phyloP scores from a whole-genome alignment of 768 basidiomycete species.

The Epithele typhae region DNA sequence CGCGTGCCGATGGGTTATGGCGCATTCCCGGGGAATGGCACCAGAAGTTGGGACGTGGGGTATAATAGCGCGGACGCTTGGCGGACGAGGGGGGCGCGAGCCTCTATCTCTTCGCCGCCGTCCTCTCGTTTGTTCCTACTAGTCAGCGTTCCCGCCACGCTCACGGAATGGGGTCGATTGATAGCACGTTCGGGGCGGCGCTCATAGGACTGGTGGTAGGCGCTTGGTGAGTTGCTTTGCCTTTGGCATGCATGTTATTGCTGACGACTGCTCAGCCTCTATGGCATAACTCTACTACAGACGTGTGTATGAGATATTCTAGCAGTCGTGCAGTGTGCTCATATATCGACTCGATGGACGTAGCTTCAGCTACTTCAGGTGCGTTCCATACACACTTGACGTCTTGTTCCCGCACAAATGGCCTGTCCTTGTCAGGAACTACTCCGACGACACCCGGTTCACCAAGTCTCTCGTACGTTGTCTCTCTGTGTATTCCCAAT shows the following conservation, averaged over 20 bases:
- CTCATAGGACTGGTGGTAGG: conserved; percentile 42
- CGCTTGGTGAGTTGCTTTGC: conserved; percentile 34
- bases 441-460: conserved; percentile 34
- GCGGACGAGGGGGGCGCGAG: too few relatives aligned
- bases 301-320: conserved; percentile 8
- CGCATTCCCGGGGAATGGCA: too few relatives aligned
- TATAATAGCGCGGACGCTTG: too few relatives aligned
- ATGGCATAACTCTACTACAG: conserved; percentile 41
- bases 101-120: too few relatives aligned
- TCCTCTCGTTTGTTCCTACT: too few relatives aligned
- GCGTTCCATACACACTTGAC: background rate
- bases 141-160: too few relatives aligned
- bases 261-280: conserved; percentile 40
- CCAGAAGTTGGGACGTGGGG: too few relatives aligned
- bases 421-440: conserved; percentile 25
- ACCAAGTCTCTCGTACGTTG: conserved; percentile 37
- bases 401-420: background rate
- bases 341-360: too few relatives aligned
- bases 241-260: background rate
- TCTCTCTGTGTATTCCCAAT: background rate
- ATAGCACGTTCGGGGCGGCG: conserved; percentile 38
- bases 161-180: conserved; percentile 6
- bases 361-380: conserved; percentile 15
- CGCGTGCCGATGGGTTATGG: too few relatives aligned
- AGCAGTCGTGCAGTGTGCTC: too few relatives aligned